Base-by-base conservation (phyloP, 306 rosid genomes). In the Prunus armeniaca region DNA sequence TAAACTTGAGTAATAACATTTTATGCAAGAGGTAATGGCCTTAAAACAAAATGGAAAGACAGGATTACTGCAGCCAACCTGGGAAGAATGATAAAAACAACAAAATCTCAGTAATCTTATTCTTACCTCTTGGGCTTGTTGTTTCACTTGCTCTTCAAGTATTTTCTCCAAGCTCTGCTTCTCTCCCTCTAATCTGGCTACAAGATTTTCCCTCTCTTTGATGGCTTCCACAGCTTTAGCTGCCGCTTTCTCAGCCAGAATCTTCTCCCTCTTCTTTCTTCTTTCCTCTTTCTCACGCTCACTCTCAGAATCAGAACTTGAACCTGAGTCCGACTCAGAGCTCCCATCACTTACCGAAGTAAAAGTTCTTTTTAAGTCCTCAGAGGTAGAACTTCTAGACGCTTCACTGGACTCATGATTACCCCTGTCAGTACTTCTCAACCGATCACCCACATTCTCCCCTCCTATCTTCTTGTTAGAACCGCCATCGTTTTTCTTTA, bases 181-280 rank as follows among this genome's bases (percentile, higher is more conserved):
- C 89, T 96, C 98, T 9, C 99, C 99, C 79, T 96, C 99, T 88
- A 96, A 82, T 83, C 89, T 90, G 65, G 98, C 99, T 81, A 92
- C 98, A 74, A 79, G 83, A 76, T 96, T 88, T 81, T 96, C 98
- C 83, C 86, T 80, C 79, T 91, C 98, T 82, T 93, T 88, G 80
- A 96, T 91, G 73, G 83, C 92, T 76, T 86, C 93, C 65, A 73
- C 71, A 78, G 97, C 98, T 81, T 87, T 92, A 60, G 96, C 98
- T 50, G 96, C 97, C 13, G 89, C 92, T 84, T 87, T 89, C 87
- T 96, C 99, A 46, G 93, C 96, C 72, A 96, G 88, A 69, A 91
- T 81, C 84, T 81, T 80, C 83, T 92, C 89, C 82, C 84, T 87
- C 81, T 77, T 90, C 83, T 80, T 89, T 73, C 81, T 91, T 82